These are phyloP conservation scores for Pinus albicaulis DNA, from an alignment of 75 land plant genomes.

Conservation along the genomic window DNA sequence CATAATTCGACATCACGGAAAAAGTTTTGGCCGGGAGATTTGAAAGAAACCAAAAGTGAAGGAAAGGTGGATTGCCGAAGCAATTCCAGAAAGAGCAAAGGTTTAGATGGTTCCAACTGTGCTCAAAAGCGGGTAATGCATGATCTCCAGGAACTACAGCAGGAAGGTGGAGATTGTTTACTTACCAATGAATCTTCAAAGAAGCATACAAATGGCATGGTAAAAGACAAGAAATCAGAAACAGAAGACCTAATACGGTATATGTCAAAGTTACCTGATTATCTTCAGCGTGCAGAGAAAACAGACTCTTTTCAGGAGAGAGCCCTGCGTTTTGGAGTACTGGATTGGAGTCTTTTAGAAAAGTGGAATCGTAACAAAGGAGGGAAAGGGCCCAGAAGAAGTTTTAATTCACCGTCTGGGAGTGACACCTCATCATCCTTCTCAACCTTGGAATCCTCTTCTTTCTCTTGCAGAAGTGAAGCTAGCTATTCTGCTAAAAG, in stretches of 20 bases:
- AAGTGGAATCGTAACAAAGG: constrained; percentile 38
- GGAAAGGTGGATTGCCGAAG: constrained; percentile 2
- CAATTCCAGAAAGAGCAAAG: constrained; percentile 2
- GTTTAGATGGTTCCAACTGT: not conserved
- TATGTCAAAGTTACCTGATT: constrained; percentile 56
- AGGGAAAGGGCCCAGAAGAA: not conserved
- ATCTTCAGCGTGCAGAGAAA: constrained; percentile 25
- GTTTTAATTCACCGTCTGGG: constrained; percentile 12
- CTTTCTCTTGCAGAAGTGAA: constrained; percentile 11
- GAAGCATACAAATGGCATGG: constrained; percentile 10
- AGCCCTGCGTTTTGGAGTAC: constrained; percentile 59
- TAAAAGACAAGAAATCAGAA: constrained; percentile 4
- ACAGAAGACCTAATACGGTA: constrained; percentile 46
- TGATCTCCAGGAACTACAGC: constrained; percentile 4
- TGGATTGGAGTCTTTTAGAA: constrained; percentile 56
- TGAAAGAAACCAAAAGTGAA: constrained; percentile 2
- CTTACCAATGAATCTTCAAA: constrained; percentile 13
- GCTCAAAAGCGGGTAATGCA: constrained; percentile 10
- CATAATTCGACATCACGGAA: constrained; percentile 5
- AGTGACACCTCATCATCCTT: constrained; percentile 11
- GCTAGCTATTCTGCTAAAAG: constrained; percentile 3
- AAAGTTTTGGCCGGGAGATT: constrained; percentile 3
- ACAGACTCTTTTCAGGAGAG: constrained; percentile 33
- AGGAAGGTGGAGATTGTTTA: constrained; percentile 9
- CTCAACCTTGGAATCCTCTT: constrained; percentile 14